phyloP scores from a whole-genome alignment of 768 basidiomycete species.

The Leccinum longicurvipes region DNA sequence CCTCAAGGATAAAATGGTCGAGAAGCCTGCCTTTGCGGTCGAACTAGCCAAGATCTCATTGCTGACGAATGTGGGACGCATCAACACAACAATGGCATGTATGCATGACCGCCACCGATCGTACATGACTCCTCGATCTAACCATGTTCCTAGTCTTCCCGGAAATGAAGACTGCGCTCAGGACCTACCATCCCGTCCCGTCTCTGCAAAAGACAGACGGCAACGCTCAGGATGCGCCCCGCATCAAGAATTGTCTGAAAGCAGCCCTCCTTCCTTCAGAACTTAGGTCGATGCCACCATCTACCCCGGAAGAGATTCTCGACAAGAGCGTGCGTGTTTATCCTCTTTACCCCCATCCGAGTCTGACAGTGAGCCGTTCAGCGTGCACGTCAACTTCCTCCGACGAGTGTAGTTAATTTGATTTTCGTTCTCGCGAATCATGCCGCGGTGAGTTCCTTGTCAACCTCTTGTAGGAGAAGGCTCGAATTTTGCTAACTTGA shows the following conservation, averaged over 20 bases:
- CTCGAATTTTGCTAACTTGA: slow-evolving; percentile 7
- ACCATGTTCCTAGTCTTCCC: slow-evolving; percentile 64
- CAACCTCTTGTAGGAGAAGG: neutral
- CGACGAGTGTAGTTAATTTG: slow-evolving; percentile 84
- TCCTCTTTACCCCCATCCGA: slow-evolving; percentile 1
- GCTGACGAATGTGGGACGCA: slow-evolving; percentile 84
- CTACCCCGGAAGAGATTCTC: slow-evolving; percentile 72
- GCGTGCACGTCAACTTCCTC: slow-evolving; percentile 62
- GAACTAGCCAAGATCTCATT: slow-evolving; percentile 83
- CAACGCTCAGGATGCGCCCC: slow-evolving; percentile 86
- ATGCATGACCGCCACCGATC: slow-evolving; percentile 31
- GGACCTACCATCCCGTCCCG: slow-evolving; percentile 88
- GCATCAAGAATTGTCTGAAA: slow-evolving; percentile 89
- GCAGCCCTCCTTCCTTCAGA: slow-evolving; percentile 74
- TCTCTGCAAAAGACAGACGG: slow-evolving; percentile 84
- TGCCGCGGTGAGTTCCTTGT: slow-evolving; percentile 53
- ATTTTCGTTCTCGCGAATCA: slow-evolving; percentile 82
- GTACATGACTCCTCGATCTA: slow-evolving; percentile 11
- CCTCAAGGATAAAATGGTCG: slow-evolving; percentile 83
- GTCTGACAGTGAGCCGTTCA: slow-evolving; percentile 22
- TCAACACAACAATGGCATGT: slow-evolving; percentile 93
- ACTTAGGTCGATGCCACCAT: slow-evolving; percentile 59
- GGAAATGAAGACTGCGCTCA: slow-evolving; percentile 87
- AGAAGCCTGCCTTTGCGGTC: slow-evolving; percentile 71
- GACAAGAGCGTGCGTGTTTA: slow-evolving; percentile 52